Evolutionary conservation across 352 stramenopile species (phyloP).

Genomic region (Globisporangium lucens): DNA sequence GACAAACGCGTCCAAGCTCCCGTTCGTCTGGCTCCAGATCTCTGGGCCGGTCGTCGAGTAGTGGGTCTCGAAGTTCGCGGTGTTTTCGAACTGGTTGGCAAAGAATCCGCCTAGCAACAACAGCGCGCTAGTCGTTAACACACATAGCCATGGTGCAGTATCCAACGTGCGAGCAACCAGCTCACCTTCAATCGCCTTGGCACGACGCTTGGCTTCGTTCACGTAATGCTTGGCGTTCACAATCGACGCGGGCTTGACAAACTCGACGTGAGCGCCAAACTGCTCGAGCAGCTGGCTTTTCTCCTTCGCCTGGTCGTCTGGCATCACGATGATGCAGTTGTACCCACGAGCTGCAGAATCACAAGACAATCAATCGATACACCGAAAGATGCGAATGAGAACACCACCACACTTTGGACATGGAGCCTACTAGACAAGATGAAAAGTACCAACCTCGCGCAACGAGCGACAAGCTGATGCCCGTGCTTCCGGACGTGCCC

Average conservation of each 20-base stretch:
- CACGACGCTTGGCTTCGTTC: slow-evolving; percentile 91
- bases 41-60: slow-evolving; percentile 94
- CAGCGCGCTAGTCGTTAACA: neutral
- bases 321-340: slow-evolving; percentile 95
- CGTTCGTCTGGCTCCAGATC: slow-evolving; percentile 93
- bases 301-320: slow-evolving; percentile 96
- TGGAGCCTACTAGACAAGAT: neutral
- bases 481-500: slow-evolving; percentile 97
- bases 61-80: slow-evolving; percentile 94
- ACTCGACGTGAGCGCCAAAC: slow-evolving; percentile 85
- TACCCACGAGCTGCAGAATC: slow-evolving; percentile 85
- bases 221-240: slow-evolving; percentile 98
- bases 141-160: neutral
- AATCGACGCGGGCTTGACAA: slow-evolving; percentile 93
- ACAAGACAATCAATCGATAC: neutral
- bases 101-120: slow-evolving; percentile 86
- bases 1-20: slow-evolving; percentile 94
- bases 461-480: slow-evolving; percentile 95
- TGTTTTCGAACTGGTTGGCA: slow-evolving; percentile 98
- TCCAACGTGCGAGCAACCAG: too few relatives aligned
- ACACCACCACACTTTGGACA: neutral
- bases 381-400: neutral
- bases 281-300: slow-evolving; percentile 79
- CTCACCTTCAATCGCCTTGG: slow-evolving; percentile 73
- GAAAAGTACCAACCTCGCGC: slow-evolving; percentile 52